Percentiles rank a stretch among this genome's conserved stretches.
phyloP scores from a whole-genome alignment of 352 stramenopile species.

The Globisporangium rhizosaccharum region DNA sequence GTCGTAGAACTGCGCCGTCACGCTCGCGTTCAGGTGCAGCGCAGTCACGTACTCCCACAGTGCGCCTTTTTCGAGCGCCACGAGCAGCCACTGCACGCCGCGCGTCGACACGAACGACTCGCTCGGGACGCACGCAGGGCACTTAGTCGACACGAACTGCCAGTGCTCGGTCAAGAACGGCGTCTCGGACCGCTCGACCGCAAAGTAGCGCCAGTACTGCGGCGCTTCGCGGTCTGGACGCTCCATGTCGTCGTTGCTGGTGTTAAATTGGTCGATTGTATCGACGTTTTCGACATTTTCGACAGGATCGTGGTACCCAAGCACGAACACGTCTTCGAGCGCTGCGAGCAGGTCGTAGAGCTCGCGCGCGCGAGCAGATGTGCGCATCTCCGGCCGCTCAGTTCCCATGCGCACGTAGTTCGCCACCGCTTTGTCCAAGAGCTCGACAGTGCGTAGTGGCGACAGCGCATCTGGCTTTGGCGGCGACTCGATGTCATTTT shows the following conservation, averaged over 20 bases:
- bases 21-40: constrained; percentile 31
- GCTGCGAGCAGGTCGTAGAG: constrained; percentile 65
- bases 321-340: constrained; percentile 63
- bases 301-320: constrained; percentile 39
- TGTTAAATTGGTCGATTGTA: no score
- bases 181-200: constrained; percentile 40
- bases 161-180: constrained; percentile 50
- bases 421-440: constrained; percentile 52
- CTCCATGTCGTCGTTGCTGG: not conserved
- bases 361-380: constrained; percentile 53
- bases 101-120: constrained; percentile 66
- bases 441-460: constrained; percentile 31
- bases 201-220: constrained; percentile 63
- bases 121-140: constrained; percentile 39
- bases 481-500: constrained; percentile 1
- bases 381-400: constrained; percentile 59
- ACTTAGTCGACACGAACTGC: constrained; percentile 51
- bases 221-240: not conserved
- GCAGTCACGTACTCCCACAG: constrained; percentile 52
- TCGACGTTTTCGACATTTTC: not conserved
- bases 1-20: constrained; percentile 57
- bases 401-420: constrained; percentile 58
- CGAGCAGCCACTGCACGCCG: constrained; percentile 67
- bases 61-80: constrained; percentile 50
- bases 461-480: constrained; percentile 13